Evolutionary conservation across 139 green algal genomes (phyloP).

Genomic region (Eudorina sp.): DNA sequence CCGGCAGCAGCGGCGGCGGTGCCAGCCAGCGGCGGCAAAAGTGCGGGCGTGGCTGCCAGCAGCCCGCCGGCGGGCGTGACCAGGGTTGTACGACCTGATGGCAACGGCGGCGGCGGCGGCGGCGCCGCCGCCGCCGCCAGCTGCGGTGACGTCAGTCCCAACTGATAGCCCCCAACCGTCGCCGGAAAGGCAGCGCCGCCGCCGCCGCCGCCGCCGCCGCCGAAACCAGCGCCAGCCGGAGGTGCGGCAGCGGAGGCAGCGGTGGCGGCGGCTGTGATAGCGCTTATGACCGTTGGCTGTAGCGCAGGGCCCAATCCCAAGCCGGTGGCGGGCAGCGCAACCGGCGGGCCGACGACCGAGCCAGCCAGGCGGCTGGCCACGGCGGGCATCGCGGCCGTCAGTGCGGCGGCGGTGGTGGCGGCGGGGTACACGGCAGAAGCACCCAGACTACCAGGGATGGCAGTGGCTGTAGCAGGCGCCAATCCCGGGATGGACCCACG

Average conservation of each 20-base stretch:
- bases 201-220: not conserved
- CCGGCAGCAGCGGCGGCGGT: too few species aligned
- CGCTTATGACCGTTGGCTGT: too few species aligned
- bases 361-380: too few species aligned
- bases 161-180: not conserved
- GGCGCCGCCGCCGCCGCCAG: not conserved
- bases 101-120: not conserved
- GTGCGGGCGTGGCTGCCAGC: not conserved
- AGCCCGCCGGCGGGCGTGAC: not conserved
- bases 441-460: too few species aligned
- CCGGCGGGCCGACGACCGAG: too few species aligned
- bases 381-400: too few species aligned
- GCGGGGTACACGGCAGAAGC: too few species aligned
- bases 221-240: not conserved
- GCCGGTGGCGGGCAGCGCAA: too few species aligned
- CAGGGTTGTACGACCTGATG: not conserved
- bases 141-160: not conserved
- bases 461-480: too few species aligned
- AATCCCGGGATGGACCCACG: too few species aligned
- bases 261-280: not conserved
- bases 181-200: not conserved
- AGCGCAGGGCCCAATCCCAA: too few species aligned
- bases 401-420: not conserved
- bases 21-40: too few species aligned
- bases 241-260: not conserved